Percentiles rank a stretch among this genome's conserved stretches.
These are phyloP conservation scores for Hordeum pubiflorum DNA, from an alignment of 202 grass and related monocot genomes.

Conservation along the genomic window DNA sequence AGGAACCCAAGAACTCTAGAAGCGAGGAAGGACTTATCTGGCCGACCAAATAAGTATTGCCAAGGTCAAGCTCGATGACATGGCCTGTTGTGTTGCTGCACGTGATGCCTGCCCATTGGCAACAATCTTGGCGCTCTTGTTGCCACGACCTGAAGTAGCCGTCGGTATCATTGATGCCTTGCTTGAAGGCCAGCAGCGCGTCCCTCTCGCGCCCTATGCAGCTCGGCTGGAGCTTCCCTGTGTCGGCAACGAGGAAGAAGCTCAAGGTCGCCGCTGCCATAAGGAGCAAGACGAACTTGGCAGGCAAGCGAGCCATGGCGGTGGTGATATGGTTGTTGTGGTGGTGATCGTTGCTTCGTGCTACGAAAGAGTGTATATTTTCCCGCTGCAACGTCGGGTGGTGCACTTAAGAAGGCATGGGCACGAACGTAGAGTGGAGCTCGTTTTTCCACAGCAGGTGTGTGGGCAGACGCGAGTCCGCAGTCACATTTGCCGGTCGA, in stretches of 20 bases:
- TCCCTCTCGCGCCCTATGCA: neutral
- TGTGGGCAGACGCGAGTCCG: too few relatives aligned
- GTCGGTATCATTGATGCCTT: neutral
- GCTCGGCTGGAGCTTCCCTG: neutral
- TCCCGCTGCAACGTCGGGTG: too few relatives aligned
- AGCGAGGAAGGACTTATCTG: neutral
- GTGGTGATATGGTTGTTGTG: neutral
- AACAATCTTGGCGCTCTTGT: neutral
- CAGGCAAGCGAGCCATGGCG: neutral
- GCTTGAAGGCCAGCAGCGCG: neutral
- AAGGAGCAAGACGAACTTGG: neutral
- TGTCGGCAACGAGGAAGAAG: neutral
- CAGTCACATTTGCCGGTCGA: too few relatives aligned
- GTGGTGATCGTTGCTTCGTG: neutral
- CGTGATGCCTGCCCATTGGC: neutral
- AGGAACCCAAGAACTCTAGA: constrained; percentile 25
- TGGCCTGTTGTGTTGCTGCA: neutral
- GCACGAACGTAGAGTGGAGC: too few relatives aligned
- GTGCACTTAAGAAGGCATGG: too few relatives aligned
- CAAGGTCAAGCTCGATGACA: neutral
- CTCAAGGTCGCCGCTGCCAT: neutral
- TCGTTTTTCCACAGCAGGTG: too few relatives aligned
- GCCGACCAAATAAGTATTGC: neutral
- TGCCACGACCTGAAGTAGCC: neutral
- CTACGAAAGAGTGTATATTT: neutral